Percentiles rank a stretch among this genome's conserved stretches.
phyloP scores from a whole-genome alignment of 139 green algal species.

The Chlamydomonas sp. region DNA sequence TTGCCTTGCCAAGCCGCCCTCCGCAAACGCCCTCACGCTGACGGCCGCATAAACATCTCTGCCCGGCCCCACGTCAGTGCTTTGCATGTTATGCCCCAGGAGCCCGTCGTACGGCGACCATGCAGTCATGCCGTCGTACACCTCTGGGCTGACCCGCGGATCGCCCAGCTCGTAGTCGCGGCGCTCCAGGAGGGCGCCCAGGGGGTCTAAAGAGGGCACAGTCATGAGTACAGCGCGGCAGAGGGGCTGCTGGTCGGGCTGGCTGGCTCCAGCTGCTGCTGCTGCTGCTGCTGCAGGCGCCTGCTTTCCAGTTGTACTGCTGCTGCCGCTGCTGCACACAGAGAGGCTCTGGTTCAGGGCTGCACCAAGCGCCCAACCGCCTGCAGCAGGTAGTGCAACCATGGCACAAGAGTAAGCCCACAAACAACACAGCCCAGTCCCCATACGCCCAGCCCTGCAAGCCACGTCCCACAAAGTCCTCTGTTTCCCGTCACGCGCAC shows the following conservation, averaged over 20 bases:
- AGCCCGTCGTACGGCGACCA: slow-evolving; percentile 31
- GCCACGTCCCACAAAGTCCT: too few species aligned
- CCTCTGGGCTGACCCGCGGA: background rate
- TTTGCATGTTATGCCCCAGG: too few species aligned
- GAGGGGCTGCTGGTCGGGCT: background rate
- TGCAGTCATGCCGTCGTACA: background rate
- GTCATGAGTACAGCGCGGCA: slow-evolving; percentile 29
- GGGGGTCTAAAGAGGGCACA: slow-evolving; percentile 3
- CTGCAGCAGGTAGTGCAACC: slow-evolving; percentile 10
- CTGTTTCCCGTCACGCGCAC: background rate
- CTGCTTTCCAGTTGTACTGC: too few species aligned
- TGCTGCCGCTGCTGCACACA: too few species aligned
- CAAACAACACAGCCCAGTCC: too few species aligned
- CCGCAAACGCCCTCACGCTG: too few species aligned
- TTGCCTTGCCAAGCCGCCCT: background rate
- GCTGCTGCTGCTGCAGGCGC: too few species aligned
- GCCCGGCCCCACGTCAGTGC: too few species aligned
- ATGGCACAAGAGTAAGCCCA: too few species aligned
- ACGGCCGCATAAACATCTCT: too few species aligned
- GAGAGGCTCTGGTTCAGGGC: slow-evolving; percentile 3
- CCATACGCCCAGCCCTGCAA: too few species aligned
- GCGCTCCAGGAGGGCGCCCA: background rate
- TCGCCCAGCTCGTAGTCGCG: slow-evolving; percentile 25
- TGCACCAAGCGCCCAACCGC: slow-evolving; percentile 32
- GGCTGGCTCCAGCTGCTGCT: too few species aligned